Base-by-base conservation (phyloP, 169 alveolate species). In the Theileria equi region DNA sequence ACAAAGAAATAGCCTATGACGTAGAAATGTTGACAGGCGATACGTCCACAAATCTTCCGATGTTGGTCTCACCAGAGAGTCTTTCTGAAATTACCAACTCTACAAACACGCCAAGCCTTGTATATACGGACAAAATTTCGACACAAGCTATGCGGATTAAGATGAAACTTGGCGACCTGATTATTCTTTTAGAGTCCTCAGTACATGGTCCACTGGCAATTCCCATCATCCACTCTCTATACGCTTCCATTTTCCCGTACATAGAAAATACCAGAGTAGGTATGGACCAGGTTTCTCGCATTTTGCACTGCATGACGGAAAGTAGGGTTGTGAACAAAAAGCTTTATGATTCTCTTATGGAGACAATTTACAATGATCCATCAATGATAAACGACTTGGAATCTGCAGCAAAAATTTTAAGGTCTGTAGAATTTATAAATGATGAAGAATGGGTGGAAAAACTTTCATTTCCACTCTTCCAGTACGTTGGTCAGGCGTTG, bases 401-500 rank as follows among this genome's bases (percentile, higher is more conserved):
- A 2, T 52, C 17, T 10, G 79, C 79, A 13, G 55, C 79, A 11
- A 35, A 6, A 16, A 55, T 67, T 5, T 19, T 67, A 21, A 36
- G 32, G 60, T 71, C 49, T 10, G 40, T 59, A 45, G 66, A 71
- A 28, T 52, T 71, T 32, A 38, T 64, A 6, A 26, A 48, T 19
- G 34, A 36, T 36, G 50, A 34, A 43, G 79, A 47, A 13, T 59
- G 43, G 28, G 16, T 40, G 19, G 11, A 50, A 7, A 71, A 67
- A 62, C 45, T 67, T 21, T 52, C 79, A 10, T 35, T 54, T 34
- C 79, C 79, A 23, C 60, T 67, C 25, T 67, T 67, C 44, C 65
- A 67, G 23, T 67, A 40, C 23, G 52, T n/a, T n/a, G 52, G 13
- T 52, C 63, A 31, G 52, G 65, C 2, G 3, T 64, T 2, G 52